Base-by-base conservation (phyloP, 2,329 filamentous ascomycete species). In the Beauveria scarabaeidicola region DNA sequence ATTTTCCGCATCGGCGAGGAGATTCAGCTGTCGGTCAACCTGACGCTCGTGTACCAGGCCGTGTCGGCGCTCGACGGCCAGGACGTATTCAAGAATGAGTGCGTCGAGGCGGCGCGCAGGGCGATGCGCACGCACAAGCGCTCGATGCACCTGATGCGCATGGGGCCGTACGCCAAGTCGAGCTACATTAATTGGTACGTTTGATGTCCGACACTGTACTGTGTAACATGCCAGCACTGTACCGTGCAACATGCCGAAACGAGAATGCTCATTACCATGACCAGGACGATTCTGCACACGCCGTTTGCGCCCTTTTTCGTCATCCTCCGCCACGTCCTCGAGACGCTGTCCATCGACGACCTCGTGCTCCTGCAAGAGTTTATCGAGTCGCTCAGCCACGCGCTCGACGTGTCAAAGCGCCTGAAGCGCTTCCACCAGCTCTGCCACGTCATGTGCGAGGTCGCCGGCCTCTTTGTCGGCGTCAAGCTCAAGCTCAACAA, bases 241-340 rank as follows among this genome's bases (percentile, higher is more conserved):
- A 36, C 32, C 32, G 5, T 36, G 32, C 5, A 36, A 13, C 32
- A 13, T 36, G n/a, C 25, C 25, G 10, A 36, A 36, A 8, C 15
- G 9, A 15, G 1, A 44, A 32, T 36, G 15, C 15, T 59, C 27
- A 58, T 27, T n/a, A 47, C n/a, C 27, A 6, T 32, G 29, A 13
- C 29, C 29, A 81, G 80, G 80, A 78, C 77, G 17, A 69, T 83
- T 27, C 71, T 84, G 25, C 74, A 83, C 62, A 78, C 79, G 3
- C 83, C 82, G 0, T 85, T 85, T 64, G 78, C 81, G 1, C 82
- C 82, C 1, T 83, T 84, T 65, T 82, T 83, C 60, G 78, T 84
- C 29, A 71, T 85, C 27, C 84, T 86, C 68, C 82, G 80, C 65
- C 77, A 81, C 61, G 73, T 82, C 55, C 77, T 83, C 54, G 81